Evolutionary conservation across 2,329 filamentous ascomycete species (phyloP), one percentile per base, ranked within the genome.

Genomic region (Drechslera avenae): DNA sequence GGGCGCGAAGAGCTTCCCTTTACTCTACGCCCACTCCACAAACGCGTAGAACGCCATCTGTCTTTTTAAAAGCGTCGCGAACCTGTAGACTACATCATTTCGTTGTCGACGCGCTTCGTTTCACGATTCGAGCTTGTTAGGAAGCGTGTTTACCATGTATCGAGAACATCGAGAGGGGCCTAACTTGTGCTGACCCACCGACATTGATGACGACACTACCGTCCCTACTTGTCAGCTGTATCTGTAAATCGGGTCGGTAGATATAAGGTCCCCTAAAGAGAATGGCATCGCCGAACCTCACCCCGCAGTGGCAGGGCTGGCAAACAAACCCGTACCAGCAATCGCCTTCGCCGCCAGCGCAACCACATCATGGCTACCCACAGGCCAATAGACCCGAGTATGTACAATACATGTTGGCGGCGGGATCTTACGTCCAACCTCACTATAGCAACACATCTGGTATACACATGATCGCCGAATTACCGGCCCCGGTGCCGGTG

Each of bases 401-500:
- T 32, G 26, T 23, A 6, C 40, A 52, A 13, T 50, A 53, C 39
- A 19, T 40, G 8, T 40, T 43, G 35, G 37, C 54, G 3, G 19
- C 33, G 33, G 23, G 17, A 23, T 36, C 55, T 14, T 61, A 62
- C 21, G 30, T 60, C 12, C 63, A 65, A 37, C 60, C 66, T 28
- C 52, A 65, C 31, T 66, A 68, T 50, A 62, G 45, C 35, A 45
- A 21, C 7, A 23, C 44, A 9, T 26, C 52, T 12, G 35, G 54
- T 8, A 18, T 40, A 7, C 50, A 56, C 6, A 13, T 61, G 1
- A 60, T 71, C 28, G 66, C 67, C 39, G 68, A 71, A 45, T 54
- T 72, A 4, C 62, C 65, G 14, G 64, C 68, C 2, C 59, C 66
- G 5, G 37, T 66, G 21, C 65, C 68, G n/a, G 37, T 59, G 28